Evolutionary conservation across 208 protist species (phyloP).

Genomic region (Trypanosoma brucei): DNA sequence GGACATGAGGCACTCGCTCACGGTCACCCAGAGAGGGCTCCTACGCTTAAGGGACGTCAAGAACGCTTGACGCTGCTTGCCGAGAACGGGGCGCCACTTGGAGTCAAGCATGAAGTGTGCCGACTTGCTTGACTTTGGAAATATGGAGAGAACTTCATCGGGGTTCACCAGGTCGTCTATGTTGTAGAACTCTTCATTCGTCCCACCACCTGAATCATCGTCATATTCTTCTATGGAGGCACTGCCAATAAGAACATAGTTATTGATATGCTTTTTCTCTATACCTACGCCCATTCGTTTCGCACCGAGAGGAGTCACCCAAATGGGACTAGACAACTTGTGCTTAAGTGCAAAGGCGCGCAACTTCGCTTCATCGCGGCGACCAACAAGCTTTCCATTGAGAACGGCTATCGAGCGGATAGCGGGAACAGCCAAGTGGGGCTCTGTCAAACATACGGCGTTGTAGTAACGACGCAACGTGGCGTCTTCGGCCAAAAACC

Average conservation of each 20-base stretch:
- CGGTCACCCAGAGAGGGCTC: constrained; percentile 79
- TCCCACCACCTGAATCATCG: constrained; percentile 28
- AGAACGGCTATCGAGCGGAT: constrained; percentile 76
- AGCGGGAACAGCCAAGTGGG: constrained; percentile 70
- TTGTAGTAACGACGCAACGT: constrained; percentile 87
- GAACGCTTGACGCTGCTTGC: constrained; percentile 76
- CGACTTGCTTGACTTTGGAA: constrained; percentile 77
- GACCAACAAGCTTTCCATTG: constrained; percentile 71
- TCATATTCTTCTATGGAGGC: constrained; percentile 41
- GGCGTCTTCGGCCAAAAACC: constrained; percentile 83
- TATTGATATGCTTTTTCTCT: constrained; percentile 37
- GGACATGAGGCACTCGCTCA: constrained; percentile 88
- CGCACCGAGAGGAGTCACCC: constrained; percentile 60
- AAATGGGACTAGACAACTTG: constrained; percentile 86
- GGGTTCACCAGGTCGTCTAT: constrained; percentile 69
- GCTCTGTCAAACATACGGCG: constrained; percentile 61
- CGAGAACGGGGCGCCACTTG: constrained; percentile 82
- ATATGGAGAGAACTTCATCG: constrained; percentile 71
- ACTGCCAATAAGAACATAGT: constrained; percentile 69
- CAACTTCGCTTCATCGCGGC: constrained; percentile 71
- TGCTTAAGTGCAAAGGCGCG: constrained; percentile 71
- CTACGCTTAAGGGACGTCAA: constrained; percentile 50
- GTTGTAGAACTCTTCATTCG: constrained; percentile 82
- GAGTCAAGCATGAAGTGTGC: constrained; percentile 86
- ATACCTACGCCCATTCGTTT: constrained; percentile 65